Evolutionary conservation across 306 rosid genomes (phyloP).

Genomic region (Acacia acuminata): DNA sequence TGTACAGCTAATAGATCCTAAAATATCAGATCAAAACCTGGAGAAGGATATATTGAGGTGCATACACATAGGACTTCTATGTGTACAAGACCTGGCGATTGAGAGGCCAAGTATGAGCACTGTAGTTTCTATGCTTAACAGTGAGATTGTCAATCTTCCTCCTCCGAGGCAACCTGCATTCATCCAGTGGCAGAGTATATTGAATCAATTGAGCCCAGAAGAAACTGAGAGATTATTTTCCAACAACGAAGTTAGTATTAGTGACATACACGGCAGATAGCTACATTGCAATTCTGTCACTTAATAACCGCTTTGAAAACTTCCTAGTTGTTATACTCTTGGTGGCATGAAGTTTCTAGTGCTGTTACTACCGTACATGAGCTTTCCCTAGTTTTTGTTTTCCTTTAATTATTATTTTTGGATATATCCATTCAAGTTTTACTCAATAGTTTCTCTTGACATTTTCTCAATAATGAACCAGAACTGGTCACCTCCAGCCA

Average conservation of each 20-base stretch:
- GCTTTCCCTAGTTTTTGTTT: neutral
- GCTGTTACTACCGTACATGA: too few species aligned
- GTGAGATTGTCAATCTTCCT: too few species aligned
- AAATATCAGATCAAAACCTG: conserved; percentile 5
- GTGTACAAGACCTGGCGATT: too few species aligned
- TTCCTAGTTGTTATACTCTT: neutral
- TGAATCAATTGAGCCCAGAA: neutral
- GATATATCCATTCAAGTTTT: neutral
- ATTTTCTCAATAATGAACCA: neutral
- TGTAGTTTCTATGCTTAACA: too few species aligned
- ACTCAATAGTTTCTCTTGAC: neutral
- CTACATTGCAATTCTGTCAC: neutral
- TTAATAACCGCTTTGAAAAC: neutral
- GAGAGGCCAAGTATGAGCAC: too few species aligned
- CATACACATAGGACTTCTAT: too few species aligned
- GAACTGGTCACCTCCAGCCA: neutral
- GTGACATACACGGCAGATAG: neutral
- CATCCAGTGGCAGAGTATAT: neutral
- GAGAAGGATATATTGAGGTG: too few species aligned
- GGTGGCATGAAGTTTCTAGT: neutral
- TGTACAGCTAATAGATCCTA: conserved; percentile 4
- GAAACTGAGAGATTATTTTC: neutral
- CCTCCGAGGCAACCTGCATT: too few species aligned
- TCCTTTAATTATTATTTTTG: neutral
- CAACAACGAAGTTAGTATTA: neutral